Base-by-base conservation (phyloP, 306 rosid species). In the Crotalaria pallida region DNA sequence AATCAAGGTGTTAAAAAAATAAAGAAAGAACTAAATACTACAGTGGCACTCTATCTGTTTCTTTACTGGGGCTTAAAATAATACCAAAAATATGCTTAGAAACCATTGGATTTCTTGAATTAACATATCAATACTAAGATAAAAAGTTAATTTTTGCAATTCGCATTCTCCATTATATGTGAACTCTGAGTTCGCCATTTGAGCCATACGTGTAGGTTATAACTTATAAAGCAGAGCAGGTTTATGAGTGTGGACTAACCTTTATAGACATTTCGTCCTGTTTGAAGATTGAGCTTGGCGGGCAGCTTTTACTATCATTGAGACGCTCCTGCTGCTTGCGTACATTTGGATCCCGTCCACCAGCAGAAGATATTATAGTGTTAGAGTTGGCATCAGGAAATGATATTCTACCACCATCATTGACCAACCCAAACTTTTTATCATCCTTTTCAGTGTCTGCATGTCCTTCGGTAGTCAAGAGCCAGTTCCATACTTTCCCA, bases 401-500 rank as follows among this genome's bases (percentile, higher is more conserved):
- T 41, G 81, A 78, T 64, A 74, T 44, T 63, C 77, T 79, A 77
- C 24, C 65, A 9, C 49, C 67, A 63, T 65, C 81, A 69, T 76
- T 74, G 67, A 82, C 77, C 67, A 66, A 51, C 71, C 71, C 80
- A 77, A 78, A 67, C 65, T 74, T 80, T 72, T 77, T 60, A 24
- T 81, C 85, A 58, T 72, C 82, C 61, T 78, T 90, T 76, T 72
- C 81, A 56, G 71, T 29, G 71, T 87, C 88, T 67, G 79, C 87
- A 44, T 41, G 58, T 51, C 88, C 89, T 83, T 95, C 91, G 55
- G 85, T 84, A 72, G 96, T 89, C 85, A 89, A 76, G 57, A 91
- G 88, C 99, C 99, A 95, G 83, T 82, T 82, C 99, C 97, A 95
- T 73, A 95, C 65, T 82, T 91, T 95, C 29, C 97, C 99, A 82